Evolutionary conservation across 2,329 filamentous ascomycete species (phyloP).

Genomic region (Phoma sp.): DNA sequence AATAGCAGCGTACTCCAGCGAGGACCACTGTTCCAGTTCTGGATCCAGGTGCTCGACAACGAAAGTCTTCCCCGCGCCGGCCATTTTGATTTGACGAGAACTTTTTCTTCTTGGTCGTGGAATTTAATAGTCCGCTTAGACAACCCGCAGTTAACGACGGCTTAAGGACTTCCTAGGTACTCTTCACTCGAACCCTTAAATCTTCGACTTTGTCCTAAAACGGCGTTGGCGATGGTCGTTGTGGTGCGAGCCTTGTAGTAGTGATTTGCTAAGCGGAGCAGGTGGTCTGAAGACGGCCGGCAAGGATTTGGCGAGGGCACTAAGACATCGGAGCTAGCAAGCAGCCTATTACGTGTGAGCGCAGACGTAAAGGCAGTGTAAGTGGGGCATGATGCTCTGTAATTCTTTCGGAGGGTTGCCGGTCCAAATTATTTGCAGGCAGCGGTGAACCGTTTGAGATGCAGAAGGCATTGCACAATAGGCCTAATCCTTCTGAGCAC

Average conservation of each 20-base stretch:
- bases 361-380: conserved; percentile 12
- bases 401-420: background rate
- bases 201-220: conserved; percentile 15
- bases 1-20: conserved; percentile 89
- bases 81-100: conserved; percentile 33
- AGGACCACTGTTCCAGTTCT: conserved; percentile 92
- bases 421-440: background rate
- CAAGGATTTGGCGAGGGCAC: conserved; percentile 21
- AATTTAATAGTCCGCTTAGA: background rate
- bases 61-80: conserved; percentile 69
- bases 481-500: conserved; percentile 12
- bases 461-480: conserved; percentile 10
- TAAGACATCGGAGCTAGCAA: conserved; percentile 22
- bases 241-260: conserved; percentile 35
- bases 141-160: conserved; percentile 4
- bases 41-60: conserved; percentile 97
- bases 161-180: background rate
- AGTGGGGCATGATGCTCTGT: conserved; percentile 16
- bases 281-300: conserved; percentile 25
- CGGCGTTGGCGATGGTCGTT: conserved; percentile 7
- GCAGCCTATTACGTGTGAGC: conserved; percentile 24
- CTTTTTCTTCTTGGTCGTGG: conserved; percentile 14
- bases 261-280: conserved; percentile 32
- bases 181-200: conserved; percentile 1
- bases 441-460: conserved; percentile 5